phyloP scores from a whole-genome alignment of 805 yeast species.

The Lipomyces kockii region DNA sequence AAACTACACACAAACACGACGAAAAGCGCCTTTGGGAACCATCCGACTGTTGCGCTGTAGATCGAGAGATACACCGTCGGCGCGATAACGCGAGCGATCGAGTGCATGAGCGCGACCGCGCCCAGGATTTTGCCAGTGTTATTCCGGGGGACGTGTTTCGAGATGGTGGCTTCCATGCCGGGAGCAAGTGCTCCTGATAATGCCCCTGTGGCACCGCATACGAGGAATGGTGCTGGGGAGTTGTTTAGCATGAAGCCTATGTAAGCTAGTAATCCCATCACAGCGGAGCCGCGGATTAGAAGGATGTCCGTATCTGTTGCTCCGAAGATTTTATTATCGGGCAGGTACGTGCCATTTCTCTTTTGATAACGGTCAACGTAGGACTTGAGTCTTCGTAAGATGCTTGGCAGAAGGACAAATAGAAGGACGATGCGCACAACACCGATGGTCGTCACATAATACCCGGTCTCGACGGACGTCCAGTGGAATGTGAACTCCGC shows the following conservation, averaged over 20 bases:
- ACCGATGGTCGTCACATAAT: conserved; percentile 41
- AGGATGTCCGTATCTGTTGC: conserved; percentile 21
- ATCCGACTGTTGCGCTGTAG: conserved; percentile 17
- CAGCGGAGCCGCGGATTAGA: conserved; percentile 20
- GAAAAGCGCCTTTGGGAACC: conserved; percentile 25
- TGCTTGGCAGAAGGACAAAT: conserved; percentile 37
- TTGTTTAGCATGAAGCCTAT: conserved; percentile 17
- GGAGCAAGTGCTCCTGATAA: conserved; percentile 28
- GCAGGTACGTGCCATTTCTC: conserved; percentile 1
- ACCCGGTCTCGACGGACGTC: conserved; percentile 44
- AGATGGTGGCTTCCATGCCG: conserved; percentile 22
- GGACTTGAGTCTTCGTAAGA: conserved; percentile 19
- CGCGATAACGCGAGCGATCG: conserved; percentile 25
- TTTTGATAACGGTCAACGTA: conserved; percentile 10
- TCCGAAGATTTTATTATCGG: conserved; percentile 16
- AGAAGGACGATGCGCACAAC: conserved; percentile 38
- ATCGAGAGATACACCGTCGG: conserved; percentile 24
- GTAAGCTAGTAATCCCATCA: conserved; percentile 20
- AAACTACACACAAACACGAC: conserved; percentile 3
- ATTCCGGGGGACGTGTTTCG: conserved; percentile 29
- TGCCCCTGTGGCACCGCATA: conserved; percentile 24
- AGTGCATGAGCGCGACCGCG: conserved; percentile 29
- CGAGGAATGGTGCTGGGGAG: conserved; percentile 16
- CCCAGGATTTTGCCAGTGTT: conserved; percentile 31
- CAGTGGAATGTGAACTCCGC: conserved; percentile 42